These are phyloP conservation scores for Solanum tarijense DNA, from an alignment of 257 asterid genomes.

Conservation along the genomic window DNA sequence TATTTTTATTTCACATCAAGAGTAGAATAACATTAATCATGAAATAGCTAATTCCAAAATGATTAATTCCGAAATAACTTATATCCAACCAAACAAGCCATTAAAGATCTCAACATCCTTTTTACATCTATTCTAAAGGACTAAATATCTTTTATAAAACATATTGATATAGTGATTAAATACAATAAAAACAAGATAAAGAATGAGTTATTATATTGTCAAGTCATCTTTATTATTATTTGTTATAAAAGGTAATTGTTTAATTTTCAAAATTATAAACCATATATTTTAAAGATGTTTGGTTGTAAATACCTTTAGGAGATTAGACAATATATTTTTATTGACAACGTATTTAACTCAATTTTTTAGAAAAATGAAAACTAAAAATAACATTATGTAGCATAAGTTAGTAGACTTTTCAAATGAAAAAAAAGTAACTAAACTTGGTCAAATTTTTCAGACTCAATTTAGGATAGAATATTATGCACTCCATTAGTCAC, in stretches of 20 bases:
- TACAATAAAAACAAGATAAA: neutral
- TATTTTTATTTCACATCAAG: too few species aligned
- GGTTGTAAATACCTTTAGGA: neutral
- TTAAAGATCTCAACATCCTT: neutral
- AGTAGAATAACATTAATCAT: too few species aligned
- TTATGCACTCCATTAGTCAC: neutral
- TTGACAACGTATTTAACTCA: neutral
- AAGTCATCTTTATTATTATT: neutral
- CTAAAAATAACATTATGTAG: neutral
- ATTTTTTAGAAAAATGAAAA: neutral
- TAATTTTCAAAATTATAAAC: neutral
- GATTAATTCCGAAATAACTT: too few species aligned
- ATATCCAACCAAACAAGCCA: too few species aligned
- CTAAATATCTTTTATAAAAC: neutral
- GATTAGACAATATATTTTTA: neutral
- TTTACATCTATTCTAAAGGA: neutral
- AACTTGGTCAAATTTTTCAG: neutral
- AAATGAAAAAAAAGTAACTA: neutral
- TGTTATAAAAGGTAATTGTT: neutral
- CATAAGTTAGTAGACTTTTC: neutral
- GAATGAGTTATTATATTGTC: neutral
- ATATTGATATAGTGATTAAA: neutral
- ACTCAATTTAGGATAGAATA: neutral
- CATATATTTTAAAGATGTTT: neutral
- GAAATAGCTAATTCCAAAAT: too few species aligned